A percentile compares a stretch with the other conserved stretches of the same genome.
Conservation (phyloP, 1,284 basidiomycete genomes). For the Tremellales sp. region DNA sequence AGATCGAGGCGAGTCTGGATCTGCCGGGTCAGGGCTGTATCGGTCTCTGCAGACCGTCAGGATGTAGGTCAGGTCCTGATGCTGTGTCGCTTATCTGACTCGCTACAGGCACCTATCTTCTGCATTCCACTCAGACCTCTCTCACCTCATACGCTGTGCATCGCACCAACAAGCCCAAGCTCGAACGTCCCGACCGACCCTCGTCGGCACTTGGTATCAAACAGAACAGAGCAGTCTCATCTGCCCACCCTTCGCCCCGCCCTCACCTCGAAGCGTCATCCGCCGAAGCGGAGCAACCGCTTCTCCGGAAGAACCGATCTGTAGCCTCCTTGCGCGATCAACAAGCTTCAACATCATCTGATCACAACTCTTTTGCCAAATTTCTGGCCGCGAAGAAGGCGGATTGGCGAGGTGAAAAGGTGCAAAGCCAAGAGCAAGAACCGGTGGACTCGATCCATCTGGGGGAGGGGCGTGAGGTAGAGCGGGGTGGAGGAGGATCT, state of each 20-base stretch:
- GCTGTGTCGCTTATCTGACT: background rate
- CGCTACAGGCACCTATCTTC: slow-evolving; percentile 21
- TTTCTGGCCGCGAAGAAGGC: slow-evolving; percentile 26
- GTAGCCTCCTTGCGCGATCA: slow-evolving; percentile 7
- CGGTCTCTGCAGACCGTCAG: slow-evolving; percentile 15
- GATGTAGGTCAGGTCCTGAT: slow-evolving; percentile 12
- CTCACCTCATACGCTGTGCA: slow-evolving; percentile 38
- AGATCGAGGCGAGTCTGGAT: slow-evolving; percentile 30
- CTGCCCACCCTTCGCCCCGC: slow-evolving; percentile 2
- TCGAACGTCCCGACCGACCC: background rate
- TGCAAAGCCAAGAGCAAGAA: slow-evolving; percentile 8
- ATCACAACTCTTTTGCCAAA: slow-evolving; percentile 32
- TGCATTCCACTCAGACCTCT: slow-evolving; percentile 29
- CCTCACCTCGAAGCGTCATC: slow-evolving; percentile 3
- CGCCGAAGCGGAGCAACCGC: background rate
- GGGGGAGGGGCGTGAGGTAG: slow-evolving; percentile 35
- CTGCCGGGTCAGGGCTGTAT: slow-evolving; percentile 39
- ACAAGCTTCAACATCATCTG: slow-evolving; percentile 2
- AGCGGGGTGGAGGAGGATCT: slow-evolving; percentile 33
- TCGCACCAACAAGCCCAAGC: slow-evolving; percentile 4
- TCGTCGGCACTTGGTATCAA: slow-evolving; percentile 1
- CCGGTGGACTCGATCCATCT: slow-evolving; percentile 15
- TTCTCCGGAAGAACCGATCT: slow-evolving; percentile 6
- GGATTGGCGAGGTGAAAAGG: slow-evolving; percentile 8
- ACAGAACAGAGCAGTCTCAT: slow-evolving; percentile 7